These are phyloP conservation scores for Beauveria brongniartii DNA, from an alignment of 2,329 filamentous ascomycete species.

Conservation along the genomic window DNA sequence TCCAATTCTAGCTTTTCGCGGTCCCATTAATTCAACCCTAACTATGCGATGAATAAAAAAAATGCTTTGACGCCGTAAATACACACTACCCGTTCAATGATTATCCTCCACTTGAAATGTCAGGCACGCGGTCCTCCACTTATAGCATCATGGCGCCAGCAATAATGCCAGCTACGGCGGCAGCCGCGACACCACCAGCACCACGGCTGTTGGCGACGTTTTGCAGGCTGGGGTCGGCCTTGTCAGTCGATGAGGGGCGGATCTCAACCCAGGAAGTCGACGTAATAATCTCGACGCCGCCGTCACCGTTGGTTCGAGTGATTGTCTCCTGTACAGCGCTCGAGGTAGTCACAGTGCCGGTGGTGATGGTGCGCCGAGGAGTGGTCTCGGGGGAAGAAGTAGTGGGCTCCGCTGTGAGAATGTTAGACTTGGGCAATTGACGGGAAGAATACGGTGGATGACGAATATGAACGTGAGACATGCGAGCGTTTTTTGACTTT, in stretches of 20 bases:
- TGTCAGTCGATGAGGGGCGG: slow-evolving; percentile 26
- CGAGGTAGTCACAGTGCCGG: slow-evolving; percentile 26
- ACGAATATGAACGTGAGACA: too few relatives aligned
- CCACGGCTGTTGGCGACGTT: slow-evolving; percentile 22
- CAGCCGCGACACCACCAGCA: neutral
- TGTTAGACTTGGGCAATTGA: neutral
- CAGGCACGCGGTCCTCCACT: neutral
- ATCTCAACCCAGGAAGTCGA: slow-evolving; percentile 42
- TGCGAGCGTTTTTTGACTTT: too few relatives aligned
- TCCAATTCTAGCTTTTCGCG: slow-evolving; percentile 5
- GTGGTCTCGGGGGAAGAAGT: slow-evolving; percentile 15
- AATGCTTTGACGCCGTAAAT: neutral
- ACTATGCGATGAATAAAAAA: slow-evolving; percentile 1
- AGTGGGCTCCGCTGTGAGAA: neutral
- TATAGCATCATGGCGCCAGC: slow-evolving; percentile 22
- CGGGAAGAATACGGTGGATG: too few relatives aligned
- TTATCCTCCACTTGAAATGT: neutral
- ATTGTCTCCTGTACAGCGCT: slow-evolving; percentile 30
- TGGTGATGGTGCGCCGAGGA: slow-evolving; percentile 24
- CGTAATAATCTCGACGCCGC: slow-evolving; percentile 37
- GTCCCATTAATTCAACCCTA: neutral
- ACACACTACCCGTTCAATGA: too few relatives aligned
- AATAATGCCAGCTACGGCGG: slow-evolving; percentile 18
- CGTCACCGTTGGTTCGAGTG: slow-evolving; percentile 39
- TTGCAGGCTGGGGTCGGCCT: slow-evolving; percentile 28